Evolutionary conservation across 2,329 filamentous ascomycete species (phyloP).

Genomic region (Hypoxylon sp.): DNA sequence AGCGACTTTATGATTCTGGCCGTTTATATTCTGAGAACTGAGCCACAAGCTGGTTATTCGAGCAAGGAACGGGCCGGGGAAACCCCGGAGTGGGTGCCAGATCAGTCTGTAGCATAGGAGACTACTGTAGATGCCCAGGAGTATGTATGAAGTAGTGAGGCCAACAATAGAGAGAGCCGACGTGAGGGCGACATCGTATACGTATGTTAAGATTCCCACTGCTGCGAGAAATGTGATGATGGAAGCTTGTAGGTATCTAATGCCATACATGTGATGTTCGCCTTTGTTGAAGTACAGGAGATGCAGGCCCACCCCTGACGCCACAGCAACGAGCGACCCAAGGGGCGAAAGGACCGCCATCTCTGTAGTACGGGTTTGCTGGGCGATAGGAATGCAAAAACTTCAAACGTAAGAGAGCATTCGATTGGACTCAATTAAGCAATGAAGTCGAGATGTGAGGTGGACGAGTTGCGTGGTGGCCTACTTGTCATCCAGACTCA

Average conservation of each 20-base stretch:
- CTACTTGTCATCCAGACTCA: background rate
- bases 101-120: background rate
- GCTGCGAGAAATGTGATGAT: background rate
- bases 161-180: background rate
- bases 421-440: background rate
- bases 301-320: background rate
- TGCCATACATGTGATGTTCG: constrained; percentile 1
- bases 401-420: background rate
- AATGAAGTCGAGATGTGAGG: background rate
- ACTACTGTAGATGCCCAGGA: background rate
- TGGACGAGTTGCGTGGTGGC: background rate
- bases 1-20: background rate
- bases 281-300: constrained; percentile 1
- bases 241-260: background rate
- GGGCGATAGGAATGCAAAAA: background rate
- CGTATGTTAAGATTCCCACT: background rate
- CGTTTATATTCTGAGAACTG: background rate
- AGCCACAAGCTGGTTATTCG: background rate
- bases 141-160: background rate
- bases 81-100: background rate
- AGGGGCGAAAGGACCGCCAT: background rate
- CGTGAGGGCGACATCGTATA: background rate
- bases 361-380: background rate
- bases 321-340: background rate
- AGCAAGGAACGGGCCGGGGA: background rate